Base-by-base conservation (phyloP, 2,329 filamentous ascomycete genomes). In the Paracoccidioides brasiliensis region DNA sequence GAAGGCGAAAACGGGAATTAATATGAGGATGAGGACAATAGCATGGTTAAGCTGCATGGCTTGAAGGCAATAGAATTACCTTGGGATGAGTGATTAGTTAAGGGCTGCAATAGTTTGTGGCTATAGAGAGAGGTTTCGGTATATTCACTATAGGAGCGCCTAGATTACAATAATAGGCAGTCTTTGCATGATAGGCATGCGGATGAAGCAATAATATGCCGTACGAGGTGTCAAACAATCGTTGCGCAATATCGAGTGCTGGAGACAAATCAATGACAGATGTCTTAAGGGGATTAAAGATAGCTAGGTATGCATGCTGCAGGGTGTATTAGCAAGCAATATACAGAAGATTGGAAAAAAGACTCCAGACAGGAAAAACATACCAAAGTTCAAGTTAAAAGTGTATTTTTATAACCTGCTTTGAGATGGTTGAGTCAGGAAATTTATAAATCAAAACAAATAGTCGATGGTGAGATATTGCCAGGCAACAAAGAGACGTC, bases 21-120 rank as follows among this genome's bases (percentile, higher is more conserved):
- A 52, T 22, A 64, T 6, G 41, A 67, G 60, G 55, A 64, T 60
- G 32, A 67, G 40, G 37, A 65, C 53, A 42, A 67, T 62, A 4
- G 53, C 54, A 41, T 64, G 53, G 28, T 58, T 63, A 12, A 56
- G 46, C 33, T 61, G 59, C 64, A 66, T 66, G n/a, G 41, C 50
- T 52, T 35, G 32, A 2, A n/a, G 30, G 7, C n/a, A 8, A 7
- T 15, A n/a, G 7, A 35, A 15, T 48, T 32, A 5, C 14, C 30
- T 5, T 32, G 4, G 15, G 44, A 7, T n/a, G 44, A 33, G 30
- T 33, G 28, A 32, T 5, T 32, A 28, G 44, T 46, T 7, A 12
- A n/a, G 30, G 2, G 6, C 3, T 48, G 45, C 8, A 3, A 48
- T 35, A n/a, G n/a, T 15, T 4, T 5, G 6, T 33, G 30, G 3